Base-by-base conservation (phyloP, 1,284 basidiomycete species). In the Microstroma glucosiphilum region DNA sequence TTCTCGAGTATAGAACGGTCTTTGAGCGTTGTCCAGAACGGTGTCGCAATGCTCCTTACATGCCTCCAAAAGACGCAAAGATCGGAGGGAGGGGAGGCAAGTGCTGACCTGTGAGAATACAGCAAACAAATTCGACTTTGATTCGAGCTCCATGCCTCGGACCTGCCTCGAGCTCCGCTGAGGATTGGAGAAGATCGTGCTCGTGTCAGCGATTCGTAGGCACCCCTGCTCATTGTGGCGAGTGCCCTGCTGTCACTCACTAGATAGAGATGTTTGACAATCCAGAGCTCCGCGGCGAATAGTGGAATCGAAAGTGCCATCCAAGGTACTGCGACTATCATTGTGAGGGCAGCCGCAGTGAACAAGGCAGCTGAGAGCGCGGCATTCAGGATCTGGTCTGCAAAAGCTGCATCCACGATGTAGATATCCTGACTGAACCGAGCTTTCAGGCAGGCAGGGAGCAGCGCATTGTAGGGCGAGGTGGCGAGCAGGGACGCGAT, bases 351-450 rank as follows among this genome's bases (percentile, higher is more conserved):
- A 8, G 12, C n/a, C 11, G 9, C 49, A 9, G 25, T 15, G 12
- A 23, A 9, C 17, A 8, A 9, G 8, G 25, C 8, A 23, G 25
- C 17, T 23, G 8, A 15, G 49, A 51, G 21, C n/a, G n/a, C n/a
- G 25, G n/a, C 8, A 8, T 11, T 51, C 11, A 13, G 49, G 49
- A 8, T 19, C 11, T 12, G 11, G 12, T 19, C 21, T 12, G 49
- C 17, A 23, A 51, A 51, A 23, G 17, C 49, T 11, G 8, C 9
- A 23, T 51, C 49, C 25, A 51, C n/a, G 49, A 51, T 23, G 8
- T 15, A 12, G 8, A 51, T 51, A 23, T 51, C 49, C 25, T 51
- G 49, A 15, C 17, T 51, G 49, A 51, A 51, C 17, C 49, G 49
- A 8, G 11, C 21, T 12, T 12, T 51, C 11, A 51, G 49, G 11